Conservation (phyloP, 2,329 filamentous ascomycete species). For the Elsinoe necatrix region DNA sequence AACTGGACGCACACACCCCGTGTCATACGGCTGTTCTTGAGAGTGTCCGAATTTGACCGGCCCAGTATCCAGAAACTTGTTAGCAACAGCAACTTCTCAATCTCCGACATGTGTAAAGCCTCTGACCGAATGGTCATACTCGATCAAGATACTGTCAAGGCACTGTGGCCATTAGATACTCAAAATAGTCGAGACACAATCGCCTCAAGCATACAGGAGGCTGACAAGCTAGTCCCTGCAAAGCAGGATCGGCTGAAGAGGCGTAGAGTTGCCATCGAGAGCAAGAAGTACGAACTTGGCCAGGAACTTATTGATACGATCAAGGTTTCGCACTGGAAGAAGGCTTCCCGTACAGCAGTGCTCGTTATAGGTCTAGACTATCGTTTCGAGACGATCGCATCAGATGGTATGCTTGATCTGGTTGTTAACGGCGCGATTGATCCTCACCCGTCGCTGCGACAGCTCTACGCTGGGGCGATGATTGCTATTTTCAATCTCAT, state of each 20-base stretch:
- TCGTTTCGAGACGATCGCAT: constrained; percentile 82
- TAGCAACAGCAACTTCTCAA: constrained; percentile 67
- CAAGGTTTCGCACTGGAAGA: constrained; percentile 87
- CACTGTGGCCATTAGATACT: constrained; percentile 53
- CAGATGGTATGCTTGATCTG: constrained; percentile 71
- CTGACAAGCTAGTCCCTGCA: constrained; percentile 51
- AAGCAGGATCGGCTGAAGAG: constrained; percentile 67
- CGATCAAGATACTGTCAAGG: constrained; percentile 60
- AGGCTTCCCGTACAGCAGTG: constrained; percentile 78
- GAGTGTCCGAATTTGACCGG: constrained; percentile 83
- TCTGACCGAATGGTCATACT: constrained; percentile 80
- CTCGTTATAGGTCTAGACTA: constrained; percentile 86
- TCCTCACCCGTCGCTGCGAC: constrained; percentile 75
- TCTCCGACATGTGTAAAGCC: constrained; percentile 86
- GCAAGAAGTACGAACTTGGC: constrained; percentile 71
- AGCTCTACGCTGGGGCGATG: constrained; percentile 73
- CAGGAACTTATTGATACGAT: constrained; percentile 72
- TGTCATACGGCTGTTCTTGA: constrained; percentile 83
- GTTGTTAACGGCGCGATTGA: constrained; percentile 78
- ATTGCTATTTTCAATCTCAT: constrained; percentile 70
- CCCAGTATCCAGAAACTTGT: constrained; percentile 88
- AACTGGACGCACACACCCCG: constrained; percentile 94
- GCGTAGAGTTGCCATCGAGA: constrained; percentile 69
- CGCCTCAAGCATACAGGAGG: constrained; percentile 43
- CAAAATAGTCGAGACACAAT: constrained; percentile 26